Evolutionary conservation across 2,329 filamentous ascomycete genomes (phyloP).

Genomic region (Rhynchosporium graminicola): DNA sequence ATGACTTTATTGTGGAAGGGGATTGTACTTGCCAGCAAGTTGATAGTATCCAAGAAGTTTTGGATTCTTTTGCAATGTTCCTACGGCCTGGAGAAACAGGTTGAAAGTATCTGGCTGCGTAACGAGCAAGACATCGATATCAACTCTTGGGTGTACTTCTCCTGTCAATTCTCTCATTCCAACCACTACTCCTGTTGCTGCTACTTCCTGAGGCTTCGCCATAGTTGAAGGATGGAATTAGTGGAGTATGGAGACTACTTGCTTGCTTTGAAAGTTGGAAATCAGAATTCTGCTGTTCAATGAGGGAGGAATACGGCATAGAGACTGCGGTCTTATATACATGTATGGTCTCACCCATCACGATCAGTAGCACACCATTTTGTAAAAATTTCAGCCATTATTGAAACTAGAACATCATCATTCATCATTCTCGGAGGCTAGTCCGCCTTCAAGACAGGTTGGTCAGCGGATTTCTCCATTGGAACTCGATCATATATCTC

Average conservation of each 20-base stretch:
- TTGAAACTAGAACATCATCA: slow-evolving; percentile 7
- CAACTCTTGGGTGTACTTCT: slow-evolving; percentile 8
- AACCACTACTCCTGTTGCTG: slow-evolving; percentile 16
- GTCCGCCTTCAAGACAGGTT: slow-evolving; percentile 2
- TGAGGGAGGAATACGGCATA: neutral
- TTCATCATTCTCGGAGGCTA: slow-evolving; percentile 10
- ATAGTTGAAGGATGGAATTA: slow-evolving; percentile 9
- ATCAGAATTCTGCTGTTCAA: slow-evolving; percentile 10
- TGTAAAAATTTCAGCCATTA: slow-evolving; percentile 1
- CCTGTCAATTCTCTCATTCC: slow-evolving; percentile 16
- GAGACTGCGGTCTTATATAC: slow-evolving; percentile 3
- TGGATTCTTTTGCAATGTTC: slow-evolving; percentile 10
- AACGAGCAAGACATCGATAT: slow-evolving; percentile 10
- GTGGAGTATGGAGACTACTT: neutral
- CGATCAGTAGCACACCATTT: slow-evolving; percentile 4
- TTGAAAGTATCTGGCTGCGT: slow-evolving; percentile 9
- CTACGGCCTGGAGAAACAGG: slow-evolving; percentile 9
- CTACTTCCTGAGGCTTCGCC: slow-evolving; percentile 15
- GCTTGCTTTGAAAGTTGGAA: slow-evolving; percentile 6
- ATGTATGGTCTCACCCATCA: slow-evolving; percentile 5
- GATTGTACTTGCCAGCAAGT: slow-evolving; percentile 5
- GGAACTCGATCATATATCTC: slow-evolving; percentile 3
- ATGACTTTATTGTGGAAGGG: slow-evolving; percentile 5
- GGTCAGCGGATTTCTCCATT: neutral
- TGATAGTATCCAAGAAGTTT: slow-evolving; percentile 12